These are phyloP conservation scores for Lolium rigidum DNA, from an alignment of 176 grass and related monocot species.

Conservation along the genomic window DNA sequence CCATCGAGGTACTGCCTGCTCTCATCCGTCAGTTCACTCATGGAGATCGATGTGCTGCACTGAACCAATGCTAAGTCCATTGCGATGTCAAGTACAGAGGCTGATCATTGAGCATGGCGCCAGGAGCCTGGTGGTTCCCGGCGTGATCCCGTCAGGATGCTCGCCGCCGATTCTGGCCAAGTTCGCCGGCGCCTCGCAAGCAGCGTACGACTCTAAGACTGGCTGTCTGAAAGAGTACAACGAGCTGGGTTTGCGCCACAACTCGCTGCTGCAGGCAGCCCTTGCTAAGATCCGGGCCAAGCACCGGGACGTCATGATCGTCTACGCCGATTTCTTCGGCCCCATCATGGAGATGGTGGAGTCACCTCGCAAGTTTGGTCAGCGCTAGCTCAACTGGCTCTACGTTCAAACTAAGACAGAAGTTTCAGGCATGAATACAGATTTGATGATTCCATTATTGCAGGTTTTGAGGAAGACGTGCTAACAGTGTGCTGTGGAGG, in stretches of 20 bases:
- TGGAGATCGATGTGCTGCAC: background rate
- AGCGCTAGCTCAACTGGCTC: background rate
- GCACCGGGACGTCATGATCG: background rate
- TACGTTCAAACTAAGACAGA: too few relatives aligned
- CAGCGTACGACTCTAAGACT: conserved; percentile 19
- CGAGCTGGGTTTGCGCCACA: background rate
- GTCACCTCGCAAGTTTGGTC: background rate
- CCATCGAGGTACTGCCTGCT: conserved; percentile 7
- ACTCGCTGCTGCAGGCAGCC: background rate
- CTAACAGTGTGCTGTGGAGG: background rate
- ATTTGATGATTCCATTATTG: too few relatives aligned
- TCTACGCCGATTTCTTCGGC: background rate
- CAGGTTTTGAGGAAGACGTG: background rate
- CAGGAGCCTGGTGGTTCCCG: conserved; percentile 55
- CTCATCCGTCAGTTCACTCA: background rate
- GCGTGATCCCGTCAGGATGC: conserved; percentile 64
- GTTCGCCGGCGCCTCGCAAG: background rate
- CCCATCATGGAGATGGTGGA: background rate
- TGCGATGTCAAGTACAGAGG: background rate
- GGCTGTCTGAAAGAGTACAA: conserved; percentile 28
- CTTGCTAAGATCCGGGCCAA: background rate
- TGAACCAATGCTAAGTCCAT: background rate
- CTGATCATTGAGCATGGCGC: conserved; percentile 53
- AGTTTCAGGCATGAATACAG: too few relatives aligned
- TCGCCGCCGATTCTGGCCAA: conserved; percentile 30